phyloP scores from a whole-genome alignment of 306 rosid genomes.

The Gleditsia sinensis region DNA sequence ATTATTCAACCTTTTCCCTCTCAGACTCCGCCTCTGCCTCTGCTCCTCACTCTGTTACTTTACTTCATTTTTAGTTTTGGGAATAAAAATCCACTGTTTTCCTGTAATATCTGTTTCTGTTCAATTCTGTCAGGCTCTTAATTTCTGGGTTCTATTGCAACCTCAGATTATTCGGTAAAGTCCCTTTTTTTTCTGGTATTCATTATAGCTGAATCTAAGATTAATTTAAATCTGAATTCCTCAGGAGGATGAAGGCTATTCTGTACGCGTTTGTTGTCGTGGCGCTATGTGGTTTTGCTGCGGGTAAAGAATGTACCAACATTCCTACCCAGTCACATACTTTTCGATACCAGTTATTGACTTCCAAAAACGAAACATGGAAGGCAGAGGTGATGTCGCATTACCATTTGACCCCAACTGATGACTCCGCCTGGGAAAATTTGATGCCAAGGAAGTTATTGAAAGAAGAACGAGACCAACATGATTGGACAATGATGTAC shows the following conservation, averaged over 20 bases:
- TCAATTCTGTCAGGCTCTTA: not conserved
- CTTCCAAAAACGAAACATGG: slow-evolving; percentile 52
- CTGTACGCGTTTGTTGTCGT: not conserved
- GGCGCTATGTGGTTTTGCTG: slow-evolving; percentile 33
- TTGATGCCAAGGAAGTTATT: slow-evolving; percentile 58
- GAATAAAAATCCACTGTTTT: not conserved
- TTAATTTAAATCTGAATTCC: not conserved
- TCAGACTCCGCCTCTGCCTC: not conserved
- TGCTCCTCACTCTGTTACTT: no score
- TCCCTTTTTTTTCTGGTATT: not conserved
- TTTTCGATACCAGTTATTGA: slow-evolving; percentile 39
- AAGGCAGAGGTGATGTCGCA: slow-evolving; percentile 53
- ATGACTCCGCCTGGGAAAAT: slow-evolving; percentile 53
- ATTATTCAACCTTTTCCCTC: not conserved
- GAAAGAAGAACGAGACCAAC: slow-evolving; percentile 49
- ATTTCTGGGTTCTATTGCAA: not conserved
- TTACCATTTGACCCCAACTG: slow-evolving; percentile 63
- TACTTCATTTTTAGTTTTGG: not conserved
- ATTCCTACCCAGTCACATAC: slow-evolving; percentile 52
- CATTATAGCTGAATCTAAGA: slow-evolving; percentile 18
- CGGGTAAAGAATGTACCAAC: slow-evolving; percentile 60
- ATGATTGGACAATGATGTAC: slow-evolving; percentile 53
- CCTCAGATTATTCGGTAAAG: not conserved
- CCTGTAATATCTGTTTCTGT: no score
- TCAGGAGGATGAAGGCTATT: not conserved